A percentile compares a stretch with the other conserved stretches of the same genome.
Conservation (phyloP, 805 yeast genomes). For the Schwanniomyces vanrijiae region DNA sequence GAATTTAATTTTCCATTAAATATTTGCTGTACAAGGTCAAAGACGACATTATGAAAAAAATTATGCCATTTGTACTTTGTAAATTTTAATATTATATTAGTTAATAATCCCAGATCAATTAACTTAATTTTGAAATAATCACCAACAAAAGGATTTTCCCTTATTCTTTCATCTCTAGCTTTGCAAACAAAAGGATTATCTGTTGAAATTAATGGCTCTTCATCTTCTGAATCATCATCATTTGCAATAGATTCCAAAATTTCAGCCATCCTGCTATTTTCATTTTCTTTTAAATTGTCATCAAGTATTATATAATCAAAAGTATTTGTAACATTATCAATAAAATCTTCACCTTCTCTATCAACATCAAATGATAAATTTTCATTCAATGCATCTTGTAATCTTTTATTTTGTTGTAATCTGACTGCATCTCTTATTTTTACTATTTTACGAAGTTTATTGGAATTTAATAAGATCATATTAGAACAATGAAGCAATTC, state of each 20-base stretch:
- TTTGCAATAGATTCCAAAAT: background rate
- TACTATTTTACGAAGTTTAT: constrained; percentile 66
- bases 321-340: constrained; percentile 35
- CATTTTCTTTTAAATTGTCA: constrained; percentile 15
- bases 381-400: constrained; percentile 41
- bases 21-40: constrained; percentile 93
- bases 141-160: constrained; percentile 74
- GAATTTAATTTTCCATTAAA: constrained; percentile 90
- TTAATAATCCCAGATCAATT: constrained; percentile 68
- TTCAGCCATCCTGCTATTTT: constrained; percentile 2
- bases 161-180: constrained; percentile 29
- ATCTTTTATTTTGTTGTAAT: constrained; percentile 36
- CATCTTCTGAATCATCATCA: constrained; percentile 43
- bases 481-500: constrained; percentile 96
- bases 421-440: constrained; percentile 69
- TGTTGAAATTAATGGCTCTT: constrained; percentile 43
- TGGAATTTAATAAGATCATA: constrained; percentile 86
- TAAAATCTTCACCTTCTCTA: constrained; percentile 17
- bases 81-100: constrained; percentile 70
- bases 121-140: constrained; percentile 83
- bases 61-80: constrained; percentile 94
- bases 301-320: constrained; percentile 38
- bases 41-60: constrained; percentile 94
- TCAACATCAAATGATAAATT: constrained; percentile 25
- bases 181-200: constrained; percentile 44